phyloP scores from a whole-genome alignment of 1,284 basidiomycete genomes.

The Fistulinella cinereoalba region DNA sequence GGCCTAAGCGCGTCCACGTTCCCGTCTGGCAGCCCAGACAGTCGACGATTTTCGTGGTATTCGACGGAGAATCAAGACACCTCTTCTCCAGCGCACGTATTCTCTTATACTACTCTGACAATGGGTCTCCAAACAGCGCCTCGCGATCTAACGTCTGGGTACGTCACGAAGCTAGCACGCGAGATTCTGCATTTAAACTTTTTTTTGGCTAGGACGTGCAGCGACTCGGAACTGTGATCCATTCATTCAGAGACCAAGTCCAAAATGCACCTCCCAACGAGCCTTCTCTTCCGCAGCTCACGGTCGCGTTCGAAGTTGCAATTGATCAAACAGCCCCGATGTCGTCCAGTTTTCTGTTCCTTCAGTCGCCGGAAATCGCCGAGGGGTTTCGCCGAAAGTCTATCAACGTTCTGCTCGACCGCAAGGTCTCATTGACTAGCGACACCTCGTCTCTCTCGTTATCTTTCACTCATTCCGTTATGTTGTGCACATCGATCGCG shows the following conservation, averaged over 20 bases:
- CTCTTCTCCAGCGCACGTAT: slow-evolving; percentile 22
- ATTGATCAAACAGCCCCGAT: background rate
- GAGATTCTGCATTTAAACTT: background rate
- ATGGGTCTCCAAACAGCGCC: slow-evolving; percentile 2
- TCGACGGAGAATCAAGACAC: slow-evolving; percentile 20
- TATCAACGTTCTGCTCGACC: slow-evolving; percentile 16
- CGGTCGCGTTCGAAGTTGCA: slow-evolving; percentile 21
- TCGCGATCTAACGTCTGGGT: slow-evolving; percentile 21
- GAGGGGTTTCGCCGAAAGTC: slow-evolving; percentile 5
- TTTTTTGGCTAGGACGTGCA: slow-evolving; percentile 16
- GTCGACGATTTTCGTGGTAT: slow-evolving; percentile 23
- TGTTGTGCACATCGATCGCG: slow-evolving; percentile 14
- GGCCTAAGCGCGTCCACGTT: slow-evolving; percentile 21
- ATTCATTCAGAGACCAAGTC: slow-evolving; percentile 9
- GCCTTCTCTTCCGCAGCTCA: slow-evolving; percentile 19
- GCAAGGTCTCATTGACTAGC: slow-evolving; percentile 17
- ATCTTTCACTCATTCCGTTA: slow-evolving; percentile 26
- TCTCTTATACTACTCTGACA: slow-evolving; percentile 13
- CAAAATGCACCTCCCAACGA: slow-evolving; percentile 10
- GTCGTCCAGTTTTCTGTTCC: slow-evolving; percentile 12
- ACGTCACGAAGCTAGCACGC: background rate
- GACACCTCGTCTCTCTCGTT: slow-evolving; percentile 21
- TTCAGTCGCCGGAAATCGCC: slow-evolving; percentile 8
- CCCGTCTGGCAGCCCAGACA: slow-evolving; percentile 28
- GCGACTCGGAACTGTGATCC: slow-evolving; percentile 11